phyloP scores from a whole-genome alignment of 2,329 filamentous ascomycete genomes.

The Nemania serpens region DNA sequence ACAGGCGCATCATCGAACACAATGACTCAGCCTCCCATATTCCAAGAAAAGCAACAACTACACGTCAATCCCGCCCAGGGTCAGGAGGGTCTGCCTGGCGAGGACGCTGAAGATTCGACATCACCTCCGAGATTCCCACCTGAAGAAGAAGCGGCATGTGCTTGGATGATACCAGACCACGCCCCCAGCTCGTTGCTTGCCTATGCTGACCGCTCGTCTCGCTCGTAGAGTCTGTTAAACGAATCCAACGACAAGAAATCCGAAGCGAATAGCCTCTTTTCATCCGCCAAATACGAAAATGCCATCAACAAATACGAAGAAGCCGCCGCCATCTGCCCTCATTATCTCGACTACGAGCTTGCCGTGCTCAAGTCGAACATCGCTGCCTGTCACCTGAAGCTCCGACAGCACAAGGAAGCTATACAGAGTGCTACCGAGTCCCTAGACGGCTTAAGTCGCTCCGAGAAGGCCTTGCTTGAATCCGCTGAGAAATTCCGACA shows the following conservation, averaged over 20 bases:
- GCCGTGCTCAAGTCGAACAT: constrained; percentile 89
- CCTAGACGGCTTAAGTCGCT: constrained; percentile 70
- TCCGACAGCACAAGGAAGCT: constrained; percentile 84
- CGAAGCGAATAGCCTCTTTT: constrained; percentile 80
- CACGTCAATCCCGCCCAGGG: neutral
- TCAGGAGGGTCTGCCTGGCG: constrained; percentile 12
- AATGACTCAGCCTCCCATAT: constrained; percentile 25
- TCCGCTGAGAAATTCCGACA: constrained; percentile 42
- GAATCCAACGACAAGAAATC: constrained; percentile 76
- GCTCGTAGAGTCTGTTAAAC: constrained; percentile 63
- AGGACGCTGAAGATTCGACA: constrained; percentile 38
- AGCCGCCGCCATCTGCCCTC: constrained; percentile 77
- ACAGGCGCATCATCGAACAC: neutral
- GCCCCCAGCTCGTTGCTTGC: neutral
- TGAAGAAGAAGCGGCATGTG: constrained; percentile 61
- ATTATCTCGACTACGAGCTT: constrained; percentile 84
- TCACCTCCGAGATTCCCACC: constrained; percentile 51
- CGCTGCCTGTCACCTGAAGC: constrained; percentile 83
- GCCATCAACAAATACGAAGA: constrained; percentile 84
- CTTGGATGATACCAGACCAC: constrained; percentile 3
- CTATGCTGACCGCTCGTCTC: constrained; percentile 4
- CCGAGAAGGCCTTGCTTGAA: constrained; percentile 48
- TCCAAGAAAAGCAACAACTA: constrained; percentile 19
- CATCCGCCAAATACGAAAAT: constrained; percentile 69
- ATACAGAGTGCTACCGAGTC: constrained; percentile 74